A percentile compares a stretch with the other conserved stretches of the same genome.
Evolutionary conservation across 495 filamentous ascomycete genomes (phyloP).

Genomic region (Haplographium delicatum): DNA sequence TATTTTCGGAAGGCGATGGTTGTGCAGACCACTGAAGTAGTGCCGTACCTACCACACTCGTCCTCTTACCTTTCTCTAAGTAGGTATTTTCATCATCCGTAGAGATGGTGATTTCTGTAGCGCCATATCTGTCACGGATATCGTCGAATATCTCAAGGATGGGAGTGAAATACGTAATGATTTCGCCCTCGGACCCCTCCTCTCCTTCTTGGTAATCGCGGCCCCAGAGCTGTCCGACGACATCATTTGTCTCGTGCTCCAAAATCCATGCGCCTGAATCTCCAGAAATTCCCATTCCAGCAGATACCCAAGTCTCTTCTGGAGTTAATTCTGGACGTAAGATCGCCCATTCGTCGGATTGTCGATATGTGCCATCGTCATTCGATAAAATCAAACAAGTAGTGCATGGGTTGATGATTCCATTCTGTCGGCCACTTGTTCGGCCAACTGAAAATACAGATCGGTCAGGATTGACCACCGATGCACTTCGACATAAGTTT

Average conservation of each 20-base stretch:
- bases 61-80: no score
- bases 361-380: background rate
- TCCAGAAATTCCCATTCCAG: constrained; percentile 31
- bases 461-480: background rate
- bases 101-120: background rate
- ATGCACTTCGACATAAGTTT: background rate
- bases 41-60: no score
- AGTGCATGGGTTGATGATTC: background rate
- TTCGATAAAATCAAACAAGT: background rate
- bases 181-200: constrained; percentile 12
- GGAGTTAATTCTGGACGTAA: background rate
- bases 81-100: no score
- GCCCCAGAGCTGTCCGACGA: constrained; percentile 32
- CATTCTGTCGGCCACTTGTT: background rate
- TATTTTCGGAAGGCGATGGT: no score
- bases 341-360: background rate
- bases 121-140: constrained; percentile 21
- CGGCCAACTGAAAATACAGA: background rate
- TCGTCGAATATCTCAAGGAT: constrained; percentile 32
- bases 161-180: constrained; percentile 31
- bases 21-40: no score
- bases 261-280: constrained; percentile 32
- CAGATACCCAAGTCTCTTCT: constrained; percentile 29
- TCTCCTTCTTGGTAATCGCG: constrained; percentile 29
- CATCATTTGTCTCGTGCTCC: constrained; percentile 26